These are phyloP conservation scores for Puccinia hordei DNA, from an alignment of 1,284 basidiomycete species.

Conservation along the genomic window DNA sequence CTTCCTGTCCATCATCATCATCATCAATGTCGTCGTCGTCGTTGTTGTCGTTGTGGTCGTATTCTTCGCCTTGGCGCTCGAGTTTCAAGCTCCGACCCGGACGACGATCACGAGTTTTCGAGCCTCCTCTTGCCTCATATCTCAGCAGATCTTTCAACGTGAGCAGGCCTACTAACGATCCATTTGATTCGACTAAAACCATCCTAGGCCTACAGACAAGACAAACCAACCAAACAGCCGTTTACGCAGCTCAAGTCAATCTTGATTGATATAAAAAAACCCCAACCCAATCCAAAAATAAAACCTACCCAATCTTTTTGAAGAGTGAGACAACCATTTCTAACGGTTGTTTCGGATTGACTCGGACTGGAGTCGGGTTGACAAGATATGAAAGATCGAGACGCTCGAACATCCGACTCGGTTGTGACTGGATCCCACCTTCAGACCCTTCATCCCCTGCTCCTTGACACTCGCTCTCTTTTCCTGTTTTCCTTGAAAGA, in stretches of 20 bases:
- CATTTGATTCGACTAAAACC: conserved; percentile 85
- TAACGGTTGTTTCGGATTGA: conserved; percentile 86
- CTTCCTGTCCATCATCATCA: neutral
- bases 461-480: neutral
- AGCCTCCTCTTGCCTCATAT: conserved; percentile 11
- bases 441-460: neutral
- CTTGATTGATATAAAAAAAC: too few species aligned
- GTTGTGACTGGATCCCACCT: neutral
- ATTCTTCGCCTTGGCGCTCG: neutral
- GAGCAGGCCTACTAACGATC: conserved; percentile 78
- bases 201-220: conserved; percentile 73
- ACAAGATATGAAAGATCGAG: conserved; percentile 42
- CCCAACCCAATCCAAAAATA: neutral
- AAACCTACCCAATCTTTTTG: conserved; percentile 84
- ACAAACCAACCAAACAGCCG: conserved; percentile 23
- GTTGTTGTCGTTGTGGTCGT: neutral
- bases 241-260: neutral
- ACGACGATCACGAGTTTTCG: neutral
- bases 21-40: too few species aligned
- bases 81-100: neutral
- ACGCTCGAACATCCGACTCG: conserved; percentile 7
- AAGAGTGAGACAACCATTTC: conserved; percentile 97
- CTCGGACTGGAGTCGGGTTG: conserved; percentile 74
- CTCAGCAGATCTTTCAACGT: conserved; percentile 91
- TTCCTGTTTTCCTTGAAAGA: conserved; percentile 14